phyloP scores from a whole-genome alignment of 805 yeast genomes.

The Yamadazyma phyllophila region DNA sequence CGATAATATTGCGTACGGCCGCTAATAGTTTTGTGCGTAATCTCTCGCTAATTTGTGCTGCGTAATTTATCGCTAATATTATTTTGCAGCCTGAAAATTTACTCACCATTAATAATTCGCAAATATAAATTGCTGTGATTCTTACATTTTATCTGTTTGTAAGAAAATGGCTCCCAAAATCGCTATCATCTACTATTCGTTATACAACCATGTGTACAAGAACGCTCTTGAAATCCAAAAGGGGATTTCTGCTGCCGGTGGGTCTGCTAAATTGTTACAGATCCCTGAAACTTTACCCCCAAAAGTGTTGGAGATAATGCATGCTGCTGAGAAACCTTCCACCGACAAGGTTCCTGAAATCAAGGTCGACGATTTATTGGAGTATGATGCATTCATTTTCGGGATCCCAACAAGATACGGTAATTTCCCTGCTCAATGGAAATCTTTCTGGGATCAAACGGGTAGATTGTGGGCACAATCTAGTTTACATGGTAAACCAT shows the following conservation, averaged over 20 bases:
- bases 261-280: conserved; percentile 66
- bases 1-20: background rate
- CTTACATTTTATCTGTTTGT: background rate
- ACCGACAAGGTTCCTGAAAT: conserved; percentile 55
- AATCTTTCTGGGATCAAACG: conserved; percentile 72
- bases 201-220: conserved; percentile 70
- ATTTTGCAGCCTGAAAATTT: background rate
- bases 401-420: conserved; percentile 90
- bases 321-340: conserved; percentile 61
- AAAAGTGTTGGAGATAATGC: conserved; percentile 53
- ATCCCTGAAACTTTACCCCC: conserved; percentile 70
- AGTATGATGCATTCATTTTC: conserved; percentile 78
- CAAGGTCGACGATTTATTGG: conserved; percentile 51
- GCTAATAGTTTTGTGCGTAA: too few species aligned
- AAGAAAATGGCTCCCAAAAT: conserved; percentile 47
- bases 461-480: conserved; percentile 81
- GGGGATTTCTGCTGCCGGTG: conserved; percentile 72
- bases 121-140: background rate
- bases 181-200: conserved; percentile 58
- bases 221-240: conserved; percentile 65
- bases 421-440: conserved; percentile 73
- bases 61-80: too few species aligned
- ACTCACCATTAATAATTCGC: background rate
- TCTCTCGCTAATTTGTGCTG: too few species aligned
- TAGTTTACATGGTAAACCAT: conserved; percentile 69